phyloP scores from a whole-genome alignment of 2,329 filamentous ascomycete genomes.

The Paraconiothyrium brasiliense region DNA sequence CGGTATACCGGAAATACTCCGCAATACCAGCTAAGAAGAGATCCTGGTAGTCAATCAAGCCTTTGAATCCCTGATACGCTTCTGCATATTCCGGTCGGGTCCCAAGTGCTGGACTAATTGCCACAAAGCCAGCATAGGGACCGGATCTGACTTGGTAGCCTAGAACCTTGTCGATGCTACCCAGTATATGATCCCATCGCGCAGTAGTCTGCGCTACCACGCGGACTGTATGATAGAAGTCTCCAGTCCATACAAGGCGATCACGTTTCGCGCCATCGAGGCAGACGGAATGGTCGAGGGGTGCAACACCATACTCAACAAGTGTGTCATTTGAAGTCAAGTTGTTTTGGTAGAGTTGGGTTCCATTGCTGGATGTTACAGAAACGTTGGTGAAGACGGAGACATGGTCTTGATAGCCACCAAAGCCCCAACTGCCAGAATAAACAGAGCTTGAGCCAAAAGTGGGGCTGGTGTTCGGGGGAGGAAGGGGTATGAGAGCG shows the following conservation, averaged over 20 bases:
- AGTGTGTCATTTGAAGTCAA: conserved; percentile 41
- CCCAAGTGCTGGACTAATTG: conserved; percentile 21
- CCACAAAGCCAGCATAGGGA: conserved; percentile 21
- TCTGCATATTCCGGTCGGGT: conserved; percentile 17
- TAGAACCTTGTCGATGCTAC: conserved; percentile 46
- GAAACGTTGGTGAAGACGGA: conserved; percentile 50
- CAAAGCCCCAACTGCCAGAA: conserved; percentile 50
- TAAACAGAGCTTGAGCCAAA: conserved; percentile 18
- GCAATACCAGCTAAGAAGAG: too few relatives aligned
- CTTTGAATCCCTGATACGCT: too few relatives aligned
- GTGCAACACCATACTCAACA: conserved; percentile 50
- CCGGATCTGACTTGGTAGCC: conserved; percentile 23
- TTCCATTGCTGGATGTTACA: conserved; percentile 13
- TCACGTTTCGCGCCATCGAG: conserved; percentile 56
- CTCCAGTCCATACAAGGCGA: conserved; percentile 54
- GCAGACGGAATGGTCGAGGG: conserved; percentile 50
- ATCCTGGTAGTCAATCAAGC: too few relatives aligned
- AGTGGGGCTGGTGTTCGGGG: too few relatives aligned
- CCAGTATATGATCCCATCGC: conserved; percentile 47
- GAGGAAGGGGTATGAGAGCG: conserved; percentile 12
- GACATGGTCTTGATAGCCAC: conserved; percentile 53
- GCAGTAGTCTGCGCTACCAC: conserved; percentile 50
- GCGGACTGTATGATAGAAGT: conserved; percentile 54
- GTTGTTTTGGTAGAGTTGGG: conserved; percentile 43
- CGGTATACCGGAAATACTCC: too few relatives aligned